These are phyloP conservation scores for Trypanosoma platydactyli DNA, from an alignment of 208 protist species.

Conservation along the genomic window DNA sequence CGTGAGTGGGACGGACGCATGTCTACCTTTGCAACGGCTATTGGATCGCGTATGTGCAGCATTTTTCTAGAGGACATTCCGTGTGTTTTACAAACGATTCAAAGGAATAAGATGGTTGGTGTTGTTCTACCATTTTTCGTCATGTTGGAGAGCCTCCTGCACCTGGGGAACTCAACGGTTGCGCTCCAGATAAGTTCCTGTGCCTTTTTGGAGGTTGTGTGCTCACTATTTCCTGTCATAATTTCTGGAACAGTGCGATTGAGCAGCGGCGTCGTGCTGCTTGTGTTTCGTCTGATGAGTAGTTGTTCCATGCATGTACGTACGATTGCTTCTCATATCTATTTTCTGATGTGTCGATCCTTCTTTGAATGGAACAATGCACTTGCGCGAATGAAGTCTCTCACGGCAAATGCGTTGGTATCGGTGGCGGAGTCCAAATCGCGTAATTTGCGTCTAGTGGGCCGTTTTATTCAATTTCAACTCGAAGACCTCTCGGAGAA, in stretches of 20 bases:
- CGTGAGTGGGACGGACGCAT: constrained; percentile 74
- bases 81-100: constrained; percentile 53
- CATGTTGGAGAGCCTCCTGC: constrained; percentile 74
- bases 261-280: constrained; percentile 72
- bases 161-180: constrained; percentile 76
- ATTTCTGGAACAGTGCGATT: constrained; percentile 73
- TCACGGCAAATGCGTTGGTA: constrained; percentile 78
- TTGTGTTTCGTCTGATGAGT: constrained; percentile 87
- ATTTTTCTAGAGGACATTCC: constrained; percentile 69
- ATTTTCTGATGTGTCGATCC: constrained; percentile 78
- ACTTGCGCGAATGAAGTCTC: constrained; percentile 73
- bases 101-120: constrained; percentile 40
- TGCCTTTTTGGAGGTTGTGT: constrained; percentile 67
- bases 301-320: constrained; percentile 83
- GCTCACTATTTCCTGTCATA: constrained; percentile 78
- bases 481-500: constrained; percentile 72
- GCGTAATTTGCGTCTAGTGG: constrained; percentile 76
- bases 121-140: constrained; percentile 85
- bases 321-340: constrained; percentile 48
- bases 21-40: constrained; percentile 70
- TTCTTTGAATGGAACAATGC: constrained; percentile 75
- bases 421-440: constrained; percentile 81
- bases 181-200: constrained; percentile 79
- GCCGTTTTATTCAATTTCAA: constrained; percentile 81
- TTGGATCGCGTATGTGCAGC: constrained; percentile 60